phyloP scores from a whole-genome alignment of 768 basidiomycete species.

The Gelatoporia subvermispora region DNA sequence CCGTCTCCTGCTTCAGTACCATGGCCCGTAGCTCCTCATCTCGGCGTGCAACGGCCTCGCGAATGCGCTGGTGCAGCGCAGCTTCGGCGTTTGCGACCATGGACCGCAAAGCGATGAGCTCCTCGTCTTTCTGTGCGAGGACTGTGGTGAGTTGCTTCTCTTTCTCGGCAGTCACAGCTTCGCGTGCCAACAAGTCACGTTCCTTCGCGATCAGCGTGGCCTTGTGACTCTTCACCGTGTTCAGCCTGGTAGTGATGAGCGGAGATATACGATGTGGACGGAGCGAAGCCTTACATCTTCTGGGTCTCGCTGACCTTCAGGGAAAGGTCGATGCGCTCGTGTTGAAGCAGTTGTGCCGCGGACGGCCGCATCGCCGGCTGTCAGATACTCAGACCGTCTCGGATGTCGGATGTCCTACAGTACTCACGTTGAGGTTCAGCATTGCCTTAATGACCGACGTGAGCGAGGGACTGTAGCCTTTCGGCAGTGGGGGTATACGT shows the following conservation, averaged over 20 bases:
- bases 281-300: slow-evolving; percentile 54
- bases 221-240: slow-evolving; percentile 61
- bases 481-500: slow-evolving; percentile 85
- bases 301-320: slow-evolving; percentile 72
- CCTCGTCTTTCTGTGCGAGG: slow-evolving; percentile 54
- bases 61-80: slow-evolving; percentile 35
- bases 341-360: slow-evolving; percentile 72
- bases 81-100: slow-evolving; percentile 35
- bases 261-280: neutral
- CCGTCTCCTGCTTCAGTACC: slow-evolving; percentile 64
- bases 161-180: slow-evolving; percentile 47
- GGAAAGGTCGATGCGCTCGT: slow-evolving; percentile 69
- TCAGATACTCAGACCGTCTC: neutral
- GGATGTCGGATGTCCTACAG: slow-evolving; percentile 2
- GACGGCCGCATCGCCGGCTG: slow-evolving; percentile 88
- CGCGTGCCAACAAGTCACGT: slow-evolving; percentile 56
- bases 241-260: slow-evolving; percentile 40
- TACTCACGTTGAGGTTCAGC: slow-evolving; percentile 78
- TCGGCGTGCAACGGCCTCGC: slow-evolving; percentile 53
- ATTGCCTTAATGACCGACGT: slow-evolving; percentile 78
- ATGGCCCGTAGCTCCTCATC: slow-evolving; percentile 67
- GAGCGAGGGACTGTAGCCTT: slow-evolving; percentile 73
- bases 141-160: slow-evolving; percentile 47
- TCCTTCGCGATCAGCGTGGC: slow-evolving; percentile 51
- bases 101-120: slow-evolving; percentile 42